These are phyloP conservation scores for Marchantia paleacea DNA, from an alignment of 225 moss, liverwort and hornwort species.

Conservation along the genomic window DNA sequence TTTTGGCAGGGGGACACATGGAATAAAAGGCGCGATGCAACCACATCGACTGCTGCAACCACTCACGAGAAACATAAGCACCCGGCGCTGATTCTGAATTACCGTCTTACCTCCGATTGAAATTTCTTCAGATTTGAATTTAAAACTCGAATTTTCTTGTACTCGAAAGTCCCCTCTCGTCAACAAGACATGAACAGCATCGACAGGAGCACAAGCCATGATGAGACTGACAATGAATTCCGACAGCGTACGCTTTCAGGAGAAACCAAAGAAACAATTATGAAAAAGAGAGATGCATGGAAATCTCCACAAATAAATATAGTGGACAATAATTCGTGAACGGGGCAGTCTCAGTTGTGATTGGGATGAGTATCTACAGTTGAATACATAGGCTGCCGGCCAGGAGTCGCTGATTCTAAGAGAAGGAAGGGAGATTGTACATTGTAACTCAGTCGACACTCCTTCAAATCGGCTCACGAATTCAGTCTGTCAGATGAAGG, in stretches of 20 bases:
- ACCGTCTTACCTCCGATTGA: too few relatives aligned
- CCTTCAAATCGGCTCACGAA: background rate
- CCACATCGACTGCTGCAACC: too few relatives aligned
- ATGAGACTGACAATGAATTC: too few relatives aligned
- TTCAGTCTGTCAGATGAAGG: background rate
- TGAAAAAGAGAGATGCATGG: background rate
- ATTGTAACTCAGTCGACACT: background rate
- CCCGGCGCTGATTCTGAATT: too few relatives aligned
- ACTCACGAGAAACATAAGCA: too few relatives aligned
- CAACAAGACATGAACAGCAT: too few relatives aligned
- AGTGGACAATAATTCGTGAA: background rate
- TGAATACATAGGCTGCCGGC: background rate
- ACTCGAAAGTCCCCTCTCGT: too few relatives aligned
- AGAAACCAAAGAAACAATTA: background rate
- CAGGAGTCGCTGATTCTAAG: background rate
- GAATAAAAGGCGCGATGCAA: too few relatives aligned
- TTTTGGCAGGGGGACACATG: too few relatives aligned
- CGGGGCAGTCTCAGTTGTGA: background rate
- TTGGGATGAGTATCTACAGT: conserved; percentile 9
- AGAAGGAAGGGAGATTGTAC: background rate
- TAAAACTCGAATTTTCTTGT: too few relatives aligned
- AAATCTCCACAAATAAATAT: background rate
- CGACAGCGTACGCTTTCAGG: background rate
- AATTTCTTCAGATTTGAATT: too few relatives aligned
- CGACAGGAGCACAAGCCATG: too few relatives aligned